Evolutionary conservation across 1,139 yeast species (phyloP), one percentile per base, ranked within the genome.

Genomic region (Saccharomyces uvarum): DNA sequence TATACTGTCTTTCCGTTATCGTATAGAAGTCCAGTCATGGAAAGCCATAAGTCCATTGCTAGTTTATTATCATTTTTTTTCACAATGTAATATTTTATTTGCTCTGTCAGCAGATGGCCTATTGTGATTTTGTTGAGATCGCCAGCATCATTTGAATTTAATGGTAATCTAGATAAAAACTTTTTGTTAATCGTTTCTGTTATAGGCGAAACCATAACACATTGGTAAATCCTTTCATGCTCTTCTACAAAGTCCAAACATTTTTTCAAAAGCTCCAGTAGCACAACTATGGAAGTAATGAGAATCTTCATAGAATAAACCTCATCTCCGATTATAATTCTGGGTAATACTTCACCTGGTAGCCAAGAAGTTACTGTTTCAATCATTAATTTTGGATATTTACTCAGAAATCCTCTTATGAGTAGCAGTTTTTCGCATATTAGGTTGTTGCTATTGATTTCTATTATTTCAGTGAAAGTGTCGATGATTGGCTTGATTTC

Each of bases 21-120:
- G 53, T 57, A 66, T 16, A 68, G 50, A 24, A 68, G 55, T 2
- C 69, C 70, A 8, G 57, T 56, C 49, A 63, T 51, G 4, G 68
- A 61, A 13, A 68, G 47, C 71, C 71, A 68, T 26, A 65, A 52
- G 53, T 67, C 70, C 59, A 63, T 59, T 3, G 68, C 67, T 1
- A 64, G 50, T 50, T 65, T 68, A 28, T 55, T 59, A 28, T 63
- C 66, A 13, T 57, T 53, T 49, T 59, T 60, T 9, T 46, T 53
- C 2, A 52, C 24, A 8, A 64, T 56, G 13, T 64, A 49, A 24
- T 55, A 54, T 21, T 49, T 54, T 4, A 67, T 56, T 38, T 63
- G 59, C 16, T 47, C 32, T 26, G 60, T 46, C 14, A 67, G 29
- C 3, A 63, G 47, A 6, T 56, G 52, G 13, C 64, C 62, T 14